phyloP scores from a whole-genome alignment of 495 filamentous ascomycete species.

The Neurospora sp. region DNA sequence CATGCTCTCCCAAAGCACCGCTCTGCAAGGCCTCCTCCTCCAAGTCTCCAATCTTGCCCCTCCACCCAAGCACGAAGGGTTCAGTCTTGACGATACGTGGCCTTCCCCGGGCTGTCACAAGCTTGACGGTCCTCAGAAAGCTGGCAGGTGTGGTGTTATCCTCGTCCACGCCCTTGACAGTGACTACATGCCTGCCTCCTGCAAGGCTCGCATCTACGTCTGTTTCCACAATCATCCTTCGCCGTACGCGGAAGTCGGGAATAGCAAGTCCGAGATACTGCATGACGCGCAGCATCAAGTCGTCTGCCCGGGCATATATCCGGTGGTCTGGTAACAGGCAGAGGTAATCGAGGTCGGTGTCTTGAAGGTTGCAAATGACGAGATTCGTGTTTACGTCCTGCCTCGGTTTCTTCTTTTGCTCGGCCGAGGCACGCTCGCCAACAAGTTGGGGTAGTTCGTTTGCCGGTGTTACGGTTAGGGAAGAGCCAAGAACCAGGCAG shows the following conservation, averaged over 20 bases:
- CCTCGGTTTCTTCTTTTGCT: not conserved
- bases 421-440: slow-evolving; percentile 10
- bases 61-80: slow-evolving; percentile 29
- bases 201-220: slow-evolving; percentile 2
- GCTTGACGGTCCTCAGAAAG: slow-evolving; percentile 30
- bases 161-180: slow-evolving; percentile 27
- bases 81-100: slow-evolving; percentile 21
- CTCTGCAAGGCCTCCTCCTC: slow-evolving; percentile 9
- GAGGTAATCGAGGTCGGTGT: slow-evolving; percentile 27
- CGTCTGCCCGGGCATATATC: slow-evolving; percentile 25
- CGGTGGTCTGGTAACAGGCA: slow-evolving; percentile 15
- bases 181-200: slow-evolving; percentile 15
- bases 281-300: slow-evolving; percentile 32
- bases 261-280: slow-evolving; percentile 26
- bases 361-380: slow-evolving; percentile 37
- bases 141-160: slow-evolving; percentile 31
- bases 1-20: not conserved
- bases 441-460: slow-evolving; percentile 30
- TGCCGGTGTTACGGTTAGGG: slow-evolving; percentile 33
- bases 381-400: slow-evolving; percentile 11
- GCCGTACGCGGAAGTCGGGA: slow-evolving; percentile 25
- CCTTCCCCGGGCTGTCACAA: slow-evolving; percentile 20
- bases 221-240: slow-evolving; percentile 21
- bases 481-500: slow-evolving; percentile 35
- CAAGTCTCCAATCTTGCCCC: slow-evolving; percentile 7